phyloP scores from a whole-genome alignment of 768 basidiomycete genomes.

The Boletus pseudo-olivaceus region DNA sequence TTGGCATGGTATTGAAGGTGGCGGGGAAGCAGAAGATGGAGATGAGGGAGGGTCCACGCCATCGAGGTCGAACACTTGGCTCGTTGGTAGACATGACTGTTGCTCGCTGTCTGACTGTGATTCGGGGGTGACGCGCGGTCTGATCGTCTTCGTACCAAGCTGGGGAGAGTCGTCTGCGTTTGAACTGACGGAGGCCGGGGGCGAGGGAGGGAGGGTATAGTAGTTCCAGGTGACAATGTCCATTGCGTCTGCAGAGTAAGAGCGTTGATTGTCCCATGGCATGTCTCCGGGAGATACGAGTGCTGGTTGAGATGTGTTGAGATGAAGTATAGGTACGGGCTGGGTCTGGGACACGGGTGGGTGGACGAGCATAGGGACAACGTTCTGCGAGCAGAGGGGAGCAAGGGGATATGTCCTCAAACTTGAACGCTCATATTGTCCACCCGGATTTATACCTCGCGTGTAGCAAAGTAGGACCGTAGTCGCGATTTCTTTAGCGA shows the following conservation, averaged over 20 bases:
- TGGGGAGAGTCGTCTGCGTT: constrained; percentile 43
- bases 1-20: constrained; percentile 30
- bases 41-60: constrained; percentile 30
- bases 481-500: constrained; percentile 24
- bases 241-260: constrained; percentile 35
- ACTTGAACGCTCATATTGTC: constrained; percentile 17
- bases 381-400: constrained; percentile 10
- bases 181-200: constrained; percentile 46
- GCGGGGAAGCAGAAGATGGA: constrained; percentile 32
- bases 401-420: constrained; percentile 19
- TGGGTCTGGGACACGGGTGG: constrained; percentile 23
- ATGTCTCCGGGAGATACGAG: constrained; percentile 47
- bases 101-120: constrained; percentile 41
- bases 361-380: constrained; percentile 11
- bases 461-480: constrained; percentile 27
- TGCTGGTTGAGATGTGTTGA: constrained; percentile 55
- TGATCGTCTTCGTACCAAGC: constrained; percentile 46
- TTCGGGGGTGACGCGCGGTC: constrained; percentile 48
- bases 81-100: constrained; percentile 60
- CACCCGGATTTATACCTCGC: constrained; percentile 31
- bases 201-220: constrained; percentile 48
- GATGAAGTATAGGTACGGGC: constrained; percentile 50
- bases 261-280: constrained; percentile 45
- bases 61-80: constrained; percentile 65
- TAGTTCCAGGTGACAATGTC: constrained; percentile 46